A percentile compares a stretch with the other conserved stretches of the same genome.
Evolutionary conservation across 2,329 filamentous ascomycete species (phyloP).

Genomic region (Basipetospora chlamydospora): DNA sequence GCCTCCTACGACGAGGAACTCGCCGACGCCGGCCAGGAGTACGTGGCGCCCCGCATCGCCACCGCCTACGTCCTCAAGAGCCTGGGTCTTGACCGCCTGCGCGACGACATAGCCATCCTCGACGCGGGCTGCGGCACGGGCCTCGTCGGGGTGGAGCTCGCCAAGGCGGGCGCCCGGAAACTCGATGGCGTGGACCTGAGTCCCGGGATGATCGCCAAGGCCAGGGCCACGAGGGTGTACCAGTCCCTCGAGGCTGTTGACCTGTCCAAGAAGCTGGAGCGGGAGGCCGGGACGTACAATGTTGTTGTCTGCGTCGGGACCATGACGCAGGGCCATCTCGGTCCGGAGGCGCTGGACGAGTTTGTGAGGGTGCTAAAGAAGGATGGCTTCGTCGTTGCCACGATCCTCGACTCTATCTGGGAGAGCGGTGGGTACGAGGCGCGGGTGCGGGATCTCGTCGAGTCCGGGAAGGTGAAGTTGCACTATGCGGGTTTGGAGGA

Average conservation of each 20-base stretch:
- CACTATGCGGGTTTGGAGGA: conserved; percentile 17
- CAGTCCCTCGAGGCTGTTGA: conserved; percentile 28
- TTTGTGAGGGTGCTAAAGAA: conserved; percentile 32
- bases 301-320: conserved; percentile 30
- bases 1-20: conserved; percentile 19
- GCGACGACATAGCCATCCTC: conserved; percentile 21
- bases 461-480: conserved; percentile 15
- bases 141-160: conserved; percentile 32
- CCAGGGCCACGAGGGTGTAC: conserved; percentile 31
- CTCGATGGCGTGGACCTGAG: conserved; percentile 39
- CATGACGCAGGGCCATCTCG: conserved; percentile 40
- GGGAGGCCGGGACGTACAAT: conserved; percentile 28
- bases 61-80: conserved; percentile 19
- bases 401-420: conserved; percentile 35
- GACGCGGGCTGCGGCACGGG: conserved; percentile 44
- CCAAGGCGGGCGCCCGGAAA: conserved; percentile 24
- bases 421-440: conserved; percentile 28
- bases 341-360: conserved; percentile 32
- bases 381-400: conserved; percentile 33
- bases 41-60: conserved; percentile 25
- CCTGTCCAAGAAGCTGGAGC: conserved; percentile 26
- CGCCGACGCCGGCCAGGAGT: conserved; percentile 21
- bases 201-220: conserved; percentile 37
- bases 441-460: conserved; percentile 23
- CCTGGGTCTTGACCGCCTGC: conserved; percentile 13